Conservation (phyloP, 345 rosid genomes). For the Sisymbrium altissimum region DNA sequence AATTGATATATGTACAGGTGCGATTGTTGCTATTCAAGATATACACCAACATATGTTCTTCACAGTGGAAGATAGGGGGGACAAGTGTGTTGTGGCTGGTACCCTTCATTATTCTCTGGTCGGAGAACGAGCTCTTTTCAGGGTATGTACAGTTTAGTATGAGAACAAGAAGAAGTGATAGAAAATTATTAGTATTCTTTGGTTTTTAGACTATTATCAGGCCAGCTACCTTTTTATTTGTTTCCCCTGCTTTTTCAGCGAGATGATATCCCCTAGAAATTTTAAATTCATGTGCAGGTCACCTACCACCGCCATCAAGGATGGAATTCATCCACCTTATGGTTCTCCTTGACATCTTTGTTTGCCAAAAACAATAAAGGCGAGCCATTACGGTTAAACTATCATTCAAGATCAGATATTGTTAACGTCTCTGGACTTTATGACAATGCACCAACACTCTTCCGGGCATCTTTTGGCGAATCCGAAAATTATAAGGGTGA, state of each 20-base stretch:
- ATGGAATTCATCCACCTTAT: constrained; percentile 68
- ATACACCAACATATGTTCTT: constrained; percentile 79
- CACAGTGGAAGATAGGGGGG: constrained; percentile 62
- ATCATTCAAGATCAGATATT: constrained; percentile 58
- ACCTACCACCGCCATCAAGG: constrained; percentile 54
- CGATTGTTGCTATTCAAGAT: constrained; percentile 87
- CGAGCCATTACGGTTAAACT: constrained; percentile 62
- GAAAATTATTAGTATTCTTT: not conserved
- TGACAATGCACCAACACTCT: constrained; percentile 60
- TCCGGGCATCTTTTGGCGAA: constrained; percentile 53
- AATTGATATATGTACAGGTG: constrained; percentile 47
- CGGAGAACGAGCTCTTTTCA: constrained; percentile 82
- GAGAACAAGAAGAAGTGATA: not conserved
- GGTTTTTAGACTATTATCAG: not conserved
- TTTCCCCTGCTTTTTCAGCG: constrained; percentile 1
- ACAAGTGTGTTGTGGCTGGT: constrained; percentile 54
- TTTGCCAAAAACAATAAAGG: constrained; percentile 67
- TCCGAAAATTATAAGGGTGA: constrained; percentile 53
- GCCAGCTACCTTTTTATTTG: not conserved
- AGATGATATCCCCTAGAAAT: not conserved
- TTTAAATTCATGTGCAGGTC: constrained; percentile 51
- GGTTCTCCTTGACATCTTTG: constrained; percentile 87
- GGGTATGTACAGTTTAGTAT: constrained; percentile 42
- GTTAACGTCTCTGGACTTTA: constrained; percentile 62
- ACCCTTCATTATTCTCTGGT: constrained; percentile 82